Conservation (phyloP, 2,329 filamentous ascomycete genomes). For the Ceratocystis huliohia region DNA sequence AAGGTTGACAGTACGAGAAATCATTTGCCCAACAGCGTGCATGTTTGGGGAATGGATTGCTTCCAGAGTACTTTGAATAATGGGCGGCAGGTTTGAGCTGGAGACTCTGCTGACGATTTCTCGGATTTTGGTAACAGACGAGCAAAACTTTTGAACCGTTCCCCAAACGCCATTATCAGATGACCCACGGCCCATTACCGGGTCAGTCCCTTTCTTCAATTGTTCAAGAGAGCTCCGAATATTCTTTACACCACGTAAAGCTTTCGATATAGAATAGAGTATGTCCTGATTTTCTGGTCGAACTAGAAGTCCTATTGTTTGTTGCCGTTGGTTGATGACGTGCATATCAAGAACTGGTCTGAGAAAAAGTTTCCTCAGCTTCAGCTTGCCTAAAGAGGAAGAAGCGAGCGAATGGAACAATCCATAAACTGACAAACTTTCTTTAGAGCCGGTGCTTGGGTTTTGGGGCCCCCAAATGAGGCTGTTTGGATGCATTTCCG, state of each 20-base stretch:
- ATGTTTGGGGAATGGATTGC: slow-evolving; percentile 7
- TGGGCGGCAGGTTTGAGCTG: background rate
- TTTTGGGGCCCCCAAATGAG: slow-evolving; percentile 36
- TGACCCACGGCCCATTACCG: slow-evolving; percentile 35
- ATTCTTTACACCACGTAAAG: slow-evolving; percentile 61
- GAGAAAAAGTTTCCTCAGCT: slow-evolving; percentile 68
- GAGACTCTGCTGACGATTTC: slow-evolving; percentile 9
- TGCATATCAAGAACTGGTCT: slow-evolving; percentile 58
- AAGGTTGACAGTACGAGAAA: slow-evolving; percentile 16
- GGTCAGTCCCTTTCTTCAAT: slow-evolving; percentile 64
- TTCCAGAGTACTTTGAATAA: background rate
- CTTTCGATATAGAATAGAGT: slow-evolving; percentile 44
- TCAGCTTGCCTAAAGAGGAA: slow-evolving; percentile 64
- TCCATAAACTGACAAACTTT: slow-evolving; percentile 72
- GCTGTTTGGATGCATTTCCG: slow-evolving; percentile 70
- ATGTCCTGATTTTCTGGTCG: slow-evolving; percentile 51
- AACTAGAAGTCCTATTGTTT: slow-evolving; percentile 54
- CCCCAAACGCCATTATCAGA: slow-evolving; percentile 58
- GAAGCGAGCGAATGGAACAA: slow-evolving; percentile 62
- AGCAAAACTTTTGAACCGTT: slow-evolving; percentile 20
- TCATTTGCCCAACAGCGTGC: slow-evolving; percentile 13
- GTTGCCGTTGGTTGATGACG: slow-evolving; percentile 58
- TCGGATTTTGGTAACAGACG: slow-evolving; percentile 9
- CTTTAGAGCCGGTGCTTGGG: slow-evolving; percentile 50
- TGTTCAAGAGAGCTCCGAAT: slow-evolving; percentile 55